Conservation (phyloP, 2,329 filamentous ascomycete genomes). For the Davidsoniella eucalypti region DNA sequence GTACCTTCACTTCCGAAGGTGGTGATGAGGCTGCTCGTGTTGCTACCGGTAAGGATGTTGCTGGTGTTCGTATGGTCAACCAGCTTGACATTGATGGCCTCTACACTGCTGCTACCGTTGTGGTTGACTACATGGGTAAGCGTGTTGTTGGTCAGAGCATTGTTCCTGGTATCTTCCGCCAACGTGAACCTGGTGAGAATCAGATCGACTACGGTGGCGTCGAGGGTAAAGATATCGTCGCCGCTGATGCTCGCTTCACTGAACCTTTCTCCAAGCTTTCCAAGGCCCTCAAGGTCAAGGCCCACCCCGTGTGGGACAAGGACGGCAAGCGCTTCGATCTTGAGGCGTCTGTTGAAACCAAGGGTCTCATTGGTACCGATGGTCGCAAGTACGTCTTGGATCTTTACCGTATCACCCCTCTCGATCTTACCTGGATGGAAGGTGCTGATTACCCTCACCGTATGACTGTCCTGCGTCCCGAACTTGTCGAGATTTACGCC, state of each 20-base stretch:
- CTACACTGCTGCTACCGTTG: constrained; percentile 89
- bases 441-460: constrained; percentile 65
- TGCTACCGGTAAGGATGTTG: constrained; percentile 90
- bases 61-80: constrained; percentile 87
- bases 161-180: constrained; percentile 97
- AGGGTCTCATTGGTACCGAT: constrained; percentile 91
- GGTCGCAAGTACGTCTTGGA: constrained; percentile 96
- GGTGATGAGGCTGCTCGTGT: constrained; percentile 92
- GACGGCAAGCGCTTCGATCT: constrained; percentile 78
- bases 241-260: constrained; percentile 73
- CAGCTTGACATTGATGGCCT: constrained; percentile 90
- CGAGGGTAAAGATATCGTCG: constrained; percentile 89
- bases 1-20: constrained; percentile 90
- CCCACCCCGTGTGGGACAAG: constrained; percentile 96
- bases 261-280: constrained; percentile 79
- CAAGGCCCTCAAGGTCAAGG: constrained; percentile 78
- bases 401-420: constrained; percentile 80
- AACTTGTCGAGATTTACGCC: constrained; percentile 75
- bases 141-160: constrained; percentile 96
- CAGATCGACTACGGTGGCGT: constrained; percentile 98
- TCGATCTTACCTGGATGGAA: constrained; percentile 85
- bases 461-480: constrained; percentile 85
- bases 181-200: constrained; percentile 90
- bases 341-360: constrained; percentile 92
- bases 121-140: constrained; percentile 93